Evolutionary conservation across 495 filamentous ascomycete genomes (phyloP), one percentile per base, ranked within the genome.

Genomic region (Neurospora sp.): DNA sequence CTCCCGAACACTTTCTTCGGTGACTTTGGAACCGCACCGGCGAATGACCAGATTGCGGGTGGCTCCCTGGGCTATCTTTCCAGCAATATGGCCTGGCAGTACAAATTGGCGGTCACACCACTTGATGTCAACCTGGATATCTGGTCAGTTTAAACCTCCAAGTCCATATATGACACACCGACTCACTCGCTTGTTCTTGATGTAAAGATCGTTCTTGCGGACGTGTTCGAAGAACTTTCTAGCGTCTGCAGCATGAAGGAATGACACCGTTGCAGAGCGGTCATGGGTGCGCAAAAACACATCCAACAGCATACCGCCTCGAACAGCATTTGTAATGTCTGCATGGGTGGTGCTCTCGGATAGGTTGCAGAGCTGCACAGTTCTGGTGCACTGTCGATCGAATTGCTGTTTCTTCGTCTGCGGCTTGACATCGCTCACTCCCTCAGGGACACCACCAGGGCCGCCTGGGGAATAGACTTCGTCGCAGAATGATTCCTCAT

Each of bases 21-120:
- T 93, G 73, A 93, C 85, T 70, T 83, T 86, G 39, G 82, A 79
- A 62, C 86, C 83, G 37, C 86, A 86, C 9, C 86, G 86, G 75
- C 84, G 86, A 66, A 96, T 85, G 42, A 93, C 81, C 31, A 97
- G 79, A 76, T 94, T 94, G 71, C 93, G 90, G 59, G 89, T 91
- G n/a, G 91, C 92, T n/a, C 93, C 93, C 46, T 82, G 85, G 48
- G 83, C 81, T 62, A 94, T 89, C 79, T 92, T 91, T 78, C 87
- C 85, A 4, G 87, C 86, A 54, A 94, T 86, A 77, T 93, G 89
- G 2, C 84, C 84, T 1, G 89, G 87, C 12, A 95, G 82, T 41
- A 88, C 84, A 77, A 91, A 94, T 80, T 94, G 93, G 3, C 90
- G 88, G 70, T 93, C 89, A 59, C 86, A 89, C 92, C 92, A 94